Base-by-base conservation (phyloP, 805 yeast species). In the Candida ipomoeae region DNA sequence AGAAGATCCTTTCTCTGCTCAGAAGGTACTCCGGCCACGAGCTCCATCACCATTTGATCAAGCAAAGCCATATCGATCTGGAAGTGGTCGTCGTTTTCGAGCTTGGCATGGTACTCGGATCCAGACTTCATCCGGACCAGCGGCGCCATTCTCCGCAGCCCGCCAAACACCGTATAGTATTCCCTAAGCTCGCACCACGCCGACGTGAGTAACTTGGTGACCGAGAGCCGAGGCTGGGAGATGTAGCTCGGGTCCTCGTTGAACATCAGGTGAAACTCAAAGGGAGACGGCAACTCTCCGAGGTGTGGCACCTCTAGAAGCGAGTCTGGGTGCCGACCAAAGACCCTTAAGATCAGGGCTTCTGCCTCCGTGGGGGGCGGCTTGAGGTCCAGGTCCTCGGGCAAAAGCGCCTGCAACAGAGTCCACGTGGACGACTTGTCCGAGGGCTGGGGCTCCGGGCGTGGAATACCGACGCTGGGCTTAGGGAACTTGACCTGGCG, bases 131-230 rank as follows among this genome's bases (percentile, higher is more conserved):
- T 75, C 2, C 77, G 73, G 32, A 57, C 48, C 39, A 52, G 39
- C 2, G 58, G 58, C 2, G 63, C 65, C 48, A 37, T 35, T 34
- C 44, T 40, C 4, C 41, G 52, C 5, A 75, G 67, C 18, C 74
- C 73, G 0, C 83, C 67, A 56, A 78, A 85, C 0, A 81, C 60
- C 21, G 74, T 72, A 60, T 81, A 86, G 51, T 77, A 73, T 17
- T 69, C 73, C 38, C 81, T 67, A 42, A 86, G 65, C 63, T 87
- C 92, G 69, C 94, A 87, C 87, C 89, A 86, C 14, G 74, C 65
- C 32, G 77, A 71, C 0, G 85, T 79, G 10, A 84, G 64, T 7
- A 87, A 62, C 48, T 74, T 77, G 0, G 91, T 84, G 3, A 85
- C 89, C 1, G 83, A 77, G 14, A 83, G 61, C 38, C 86, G 52